Evolutionary conservation across 1,139 yeast genomes (phyloP).

Genomic region (Yamadazyma epiphylla): DNA sequence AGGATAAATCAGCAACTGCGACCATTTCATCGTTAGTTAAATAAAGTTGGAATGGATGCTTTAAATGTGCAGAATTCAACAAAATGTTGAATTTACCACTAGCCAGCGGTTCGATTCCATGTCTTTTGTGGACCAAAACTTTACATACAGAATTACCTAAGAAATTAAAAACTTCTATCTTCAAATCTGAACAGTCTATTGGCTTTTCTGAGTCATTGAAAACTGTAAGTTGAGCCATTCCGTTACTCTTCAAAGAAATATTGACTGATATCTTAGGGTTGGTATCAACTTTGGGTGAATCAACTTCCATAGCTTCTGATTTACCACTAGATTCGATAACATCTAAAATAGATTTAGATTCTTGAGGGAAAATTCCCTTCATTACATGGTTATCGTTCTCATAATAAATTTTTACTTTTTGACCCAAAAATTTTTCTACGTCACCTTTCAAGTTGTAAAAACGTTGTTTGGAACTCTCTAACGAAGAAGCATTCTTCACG

Average conservation of each 20-base stretch:
- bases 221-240: conserved; percentile 29
- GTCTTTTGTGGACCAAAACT: conserved; percentile 26
- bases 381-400: conserved; percentile 15
- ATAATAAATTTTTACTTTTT: conserved; percentile 19
- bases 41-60: conserved; percentile 30
- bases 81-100: conserved; percentile 32
- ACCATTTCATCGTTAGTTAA: conserved; percentile 20
- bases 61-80: conserved; percentile 29
- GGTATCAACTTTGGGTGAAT: background rate
- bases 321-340: conserved; percentile 1
- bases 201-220: conserved; percentile 24
- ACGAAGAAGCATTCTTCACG: conserved; percentile 25
- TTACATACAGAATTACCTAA: conserved; percentile 25
- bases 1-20: conserved; percentile 23
- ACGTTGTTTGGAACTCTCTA: conserved; percentile 26
- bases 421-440: conserved; percentile 14
- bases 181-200: conserved; percentile 30
- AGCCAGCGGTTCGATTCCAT: conserved; percentile 31
- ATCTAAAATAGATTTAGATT: conserved; percentile 7
- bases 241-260: conserved; percentile 27
- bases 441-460: conserved; percentile 25
- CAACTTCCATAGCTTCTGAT: background rate
- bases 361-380: conserved; percentile 19
- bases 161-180: conserved; percentile 28
- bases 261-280: conserved; percentile 13